Evolutionary conservation across 148 eudicot genomes (phyloP), one percentile per base, ranked within the genome.

Genomic region (Polygonum aviculare): DNA sequence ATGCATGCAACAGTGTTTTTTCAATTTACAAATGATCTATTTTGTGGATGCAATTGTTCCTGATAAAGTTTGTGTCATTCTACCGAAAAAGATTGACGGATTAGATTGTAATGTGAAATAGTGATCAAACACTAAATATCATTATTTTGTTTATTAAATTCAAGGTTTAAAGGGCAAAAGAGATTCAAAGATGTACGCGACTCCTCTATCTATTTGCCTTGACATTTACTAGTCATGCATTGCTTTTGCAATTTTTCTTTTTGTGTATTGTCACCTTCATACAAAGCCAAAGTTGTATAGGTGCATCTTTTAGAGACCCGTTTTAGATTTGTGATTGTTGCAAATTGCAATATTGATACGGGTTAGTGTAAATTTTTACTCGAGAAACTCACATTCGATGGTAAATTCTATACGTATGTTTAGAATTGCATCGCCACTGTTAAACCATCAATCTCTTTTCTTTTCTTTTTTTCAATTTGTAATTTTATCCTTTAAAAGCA

Each of bases 201-300:
- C 21, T 38, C 39, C 21, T 38, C 11, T 22, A 67, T 67, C 44
- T 67, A 67, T 26, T 67, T 67, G 19, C 45, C 72, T 35, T 67
- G 44, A 36, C 72, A 67, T 67, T 15, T 45, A 67, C 72, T 67
- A 67, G 8, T 67, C 44, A 35, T 35, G 7, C 11, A 62, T 67
- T 67, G 72, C 72, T 67, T 67, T 67, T 67, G 72, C 72, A 67
- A 63, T 4, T 67, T 35, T 36, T 15, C 3, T 67, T 62, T 52
- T 54, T 62, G 2, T 35, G 72, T 67, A 0, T 36, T 67, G 72
- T 67, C 45, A 63, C 70, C 39, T 63, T 63, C 70, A 33, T 35
- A 33, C 40, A 63, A 63, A 63, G 70, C 70, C 70, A 63, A 63
- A 63, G 70, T 63, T 26, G 5, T 60, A 11, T 60, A 22, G 22